Conservation (phyloP, 2,329 filamentous ascomycete genomes). For the Fusarium torulosum region DNA sequence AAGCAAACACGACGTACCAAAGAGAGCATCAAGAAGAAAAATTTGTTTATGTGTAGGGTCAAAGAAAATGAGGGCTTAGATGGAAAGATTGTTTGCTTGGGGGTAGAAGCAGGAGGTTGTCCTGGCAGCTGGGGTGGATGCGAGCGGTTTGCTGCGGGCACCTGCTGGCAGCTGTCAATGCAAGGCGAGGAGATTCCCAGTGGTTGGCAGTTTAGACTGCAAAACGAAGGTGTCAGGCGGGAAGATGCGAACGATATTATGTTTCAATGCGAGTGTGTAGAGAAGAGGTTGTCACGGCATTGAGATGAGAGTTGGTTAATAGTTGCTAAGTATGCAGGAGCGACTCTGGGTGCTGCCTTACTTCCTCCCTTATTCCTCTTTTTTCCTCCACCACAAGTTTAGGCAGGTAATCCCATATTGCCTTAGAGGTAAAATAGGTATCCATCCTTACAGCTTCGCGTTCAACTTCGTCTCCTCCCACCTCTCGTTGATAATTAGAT, state of each 20-base stretch:
- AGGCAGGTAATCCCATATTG: not conserved
- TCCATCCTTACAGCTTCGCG: constrained; percentile 38
- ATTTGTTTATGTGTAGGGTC: not conserved
- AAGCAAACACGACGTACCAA: constrained; percentile 11
- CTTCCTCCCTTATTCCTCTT: not conserved
- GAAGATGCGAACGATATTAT: too few relatives aligned
- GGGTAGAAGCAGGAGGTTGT: not conserved
- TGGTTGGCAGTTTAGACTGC: not conserved
- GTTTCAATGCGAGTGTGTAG: not conserved
- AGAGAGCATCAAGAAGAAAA: constrained; percentile 2
- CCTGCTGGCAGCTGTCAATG: constrained; percentile 26
- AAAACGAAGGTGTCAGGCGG: not conserved
- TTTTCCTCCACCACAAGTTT: not conserved
- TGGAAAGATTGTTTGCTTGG: not conserved
- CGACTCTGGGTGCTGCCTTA: not conserved
- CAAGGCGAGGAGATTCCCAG: not conserved
- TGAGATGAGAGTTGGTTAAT: not conserved
- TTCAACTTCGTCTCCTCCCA: constrained; percentile 72
- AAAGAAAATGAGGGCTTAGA: constrained; percentile 7
- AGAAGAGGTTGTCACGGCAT: not conserved
- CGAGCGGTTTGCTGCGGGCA: constrained; percentile 2
- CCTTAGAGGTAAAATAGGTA: not conserved
- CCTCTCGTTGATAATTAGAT: constrained; percentile 74
- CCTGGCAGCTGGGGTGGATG: not conserved
- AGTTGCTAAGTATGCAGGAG: constrained; percentile 72